These are phyloP conservation scores for Spergularia azorica DNA, from an alignment of 179 eudicot species.

Conservation along the genomic window DNA sequence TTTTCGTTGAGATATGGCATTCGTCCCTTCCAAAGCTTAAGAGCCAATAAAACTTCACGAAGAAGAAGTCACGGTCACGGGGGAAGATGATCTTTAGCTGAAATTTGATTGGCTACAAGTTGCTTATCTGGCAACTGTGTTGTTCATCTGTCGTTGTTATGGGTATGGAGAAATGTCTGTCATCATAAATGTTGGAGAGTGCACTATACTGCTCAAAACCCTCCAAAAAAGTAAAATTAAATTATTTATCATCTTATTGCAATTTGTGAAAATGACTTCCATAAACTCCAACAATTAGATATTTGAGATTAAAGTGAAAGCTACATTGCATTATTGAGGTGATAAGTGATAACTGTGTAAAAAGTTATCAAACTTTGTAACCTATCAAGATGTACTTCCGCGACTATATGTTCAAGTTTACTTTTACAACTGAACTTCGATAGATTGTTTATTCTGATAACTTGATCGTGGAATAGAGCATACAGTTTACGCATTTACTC, in stretches of 20 bases:
- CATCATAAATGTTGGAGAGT: not conserved
- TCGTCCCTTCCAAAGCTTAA: not conserved
- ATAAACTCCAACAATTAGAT: not conserved
- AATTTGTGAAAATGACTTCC: not conserved
- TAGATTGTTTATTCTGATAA: no score
- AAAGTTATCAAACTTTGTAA: no score
- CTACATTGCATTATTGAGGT: not conserved
- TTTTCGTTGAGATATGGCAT: no score
- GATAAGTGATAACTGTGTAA: not conserved
- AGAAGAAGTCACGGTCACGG: no score
- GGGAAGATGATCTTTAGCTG: slow-evolving; percentile 26
- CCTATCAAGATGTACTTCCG: no score
- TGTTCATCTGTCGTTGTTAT: slow-evolving; percentile 20
- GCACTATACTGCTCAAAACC: not conserved
- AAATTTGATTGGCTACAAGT: slow-evolving; percentile 20
- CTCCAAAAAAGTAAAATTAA: not conserved
- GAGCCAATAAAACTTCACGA: not conserved
- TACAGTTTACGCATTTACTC: no score
- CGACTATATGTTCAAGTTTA: no score
- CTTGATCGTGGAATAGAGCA: no score
- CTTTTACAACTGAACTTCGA: no score
- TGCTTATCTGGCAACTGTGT: slow-evolving; percentile 9
- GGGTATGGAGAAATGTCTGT: not conserved
- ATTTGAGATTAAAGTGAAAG: not conserved
- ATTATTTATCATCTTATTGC: not conserved